These are phyloP conservation scores for Beta macrorhiza DNA, from an alignment of 179 eudicot genomes.

Conservation along the genomic window DNA sequence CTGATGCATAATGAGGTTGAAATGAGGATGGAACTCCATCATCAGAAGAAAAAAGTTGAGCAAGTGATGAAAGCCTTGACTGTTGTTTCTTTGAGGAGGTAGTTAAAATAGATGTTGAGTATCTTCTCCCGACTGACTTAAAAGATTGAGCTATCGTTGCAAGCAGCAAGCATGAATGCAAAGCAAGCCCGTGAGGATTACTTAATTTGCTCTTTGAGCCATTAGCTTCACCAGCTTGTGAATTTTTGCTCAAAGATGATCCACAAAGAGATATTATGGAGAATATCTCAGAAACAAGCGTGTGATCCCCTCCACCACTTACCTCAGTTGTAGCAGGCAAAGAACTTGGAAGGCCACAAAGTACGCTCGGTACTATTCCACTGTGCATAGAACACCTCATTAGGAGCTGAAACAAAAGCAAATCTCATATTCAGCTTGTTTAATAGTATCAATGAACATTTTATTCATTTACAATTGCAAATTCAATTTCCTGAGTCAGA, in stretches of 20 bases:
- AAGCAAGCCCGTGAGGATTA: conserved; percentile 56
- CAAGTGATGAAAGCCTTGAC: conserved; percentile 79
- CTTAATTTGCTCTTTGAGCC: conserved; percentile 48
- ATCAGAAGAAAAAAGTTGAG: conserved; percentile 67
- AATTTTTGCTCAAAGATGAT: conserved; percentile 53
- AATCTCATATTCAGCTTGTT: conserved; percentile 4
- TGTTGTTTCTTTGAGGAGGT: conserved; percentile 73
- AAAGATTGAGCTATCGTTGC: conserved; percentile 82
- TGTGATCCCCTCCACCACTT: conserved; percentile 93
- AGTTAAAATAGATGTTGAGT: conserved; percentile 75
- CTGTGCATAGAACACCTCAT: conserved; percentile 75
- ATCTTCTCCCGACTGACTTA: conserved; percentile 80
- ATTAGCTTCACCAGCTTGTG: conserved; percentile 50
- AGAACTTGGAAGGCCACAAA: conserved; percentile 90
- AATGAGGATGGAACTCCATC: conserved; percentile 56
- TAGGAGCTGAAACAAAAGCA: conserved; percentile 59
- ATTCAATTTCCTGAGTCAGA: neutral
- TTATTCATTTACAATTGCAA: neutral
- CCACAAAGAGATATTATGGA: conserved; percentile 70
- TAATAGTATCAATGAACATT: neutral
- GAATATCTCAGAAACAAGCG: conserved; percentile 88
- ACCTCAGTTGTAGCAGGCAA: conserved; percentile 83
- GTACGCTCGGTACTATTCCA: conserved; percentile 53
- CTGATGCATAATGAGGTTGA: conserved; percentile 67
- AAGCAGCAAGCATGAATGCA: conserved; percentile 65